Base-by-base conservation (phyloP, 331 rosid genomes). In the Quercus tomentella region DNA sequence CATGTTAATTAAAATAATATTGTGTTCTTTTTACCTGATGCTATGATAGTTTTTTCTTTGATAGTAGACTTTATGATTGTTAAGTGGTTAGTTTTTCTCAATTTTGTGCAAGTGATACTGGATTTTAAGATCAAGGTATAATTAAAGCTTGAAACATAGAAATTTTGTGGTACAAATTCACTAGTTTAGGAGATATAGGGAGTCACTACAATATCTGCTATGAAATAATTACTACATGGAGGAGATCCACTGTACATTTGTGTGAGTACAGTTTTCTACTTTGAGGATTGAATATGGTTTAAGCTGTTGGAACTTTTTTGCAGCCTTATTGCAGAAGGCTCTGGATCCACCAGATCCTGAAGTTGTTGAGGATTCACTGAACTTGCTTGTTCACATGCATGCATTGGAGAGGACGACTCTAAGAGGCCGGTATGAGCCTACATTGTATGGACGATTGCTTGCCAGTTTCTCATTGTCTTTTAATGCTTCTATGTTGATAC, bases 391-490 rank as follows among this genome's bases (percentile, higher is more conserved):
- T 88, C 90, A 80, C 76, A 85, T 92, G 92, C 55, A 72, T 30
- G 91, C 94, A 74, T 67, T 94, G 76, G 88, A 83, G 67, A 86
- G 76, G 84, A 81, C 84, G 73, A 60, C 82, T 74, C 83, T 83
- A 58, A 90, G 97, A 89, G 89, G 94, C 51, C 91, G 94, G 17
- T 88, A 85, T 61, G 96, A 94, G 82, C 94, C 96, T 79, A 86
- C 98, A 69, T 94, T 88, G 87, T 90, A 88, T 87, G 98, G 98
- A 78, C 88, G 85, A 31, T 75, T 94, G 63, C 90, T 94, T 76
- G 85, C 94, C 41, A 89, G 96, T 84, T 89, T 92, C 84, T 17
- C 98, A 9, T 77, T 94, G 87, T 94, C 98, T 76, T 89, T 94
- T 75, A 96, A 94, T 84, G 84, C 96, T 75, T 92, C 97, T 77